Base-by-base conservation (phyloP, 1,284 basidiomycete species). In the Melampsora abietis-canadensis region DNA sequence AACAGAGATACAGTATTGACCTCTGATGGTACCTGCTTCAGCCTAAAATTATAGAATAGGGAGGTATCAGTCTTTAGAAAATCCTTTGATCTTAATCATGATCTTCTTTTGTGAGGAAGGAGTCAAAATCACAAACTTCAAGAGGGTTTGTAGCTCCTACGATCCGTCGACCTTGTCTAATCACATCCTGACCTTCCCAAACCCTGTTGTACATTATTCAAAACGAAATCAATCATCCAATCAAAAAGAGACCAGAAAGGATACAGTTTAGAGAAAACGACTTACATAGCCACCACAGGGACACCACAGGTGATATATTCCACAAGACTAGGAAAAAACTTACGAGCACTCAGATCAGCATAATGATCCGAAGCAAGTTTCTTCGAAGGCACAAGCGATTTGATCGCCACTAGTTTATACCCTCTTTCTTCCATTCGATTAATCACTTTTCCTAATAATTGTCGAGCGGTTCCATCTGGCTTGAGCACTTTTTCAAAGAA, bases 161-260 rank as follows among this genome's bases (percentile, higher is more conserved):
- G 46, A 81, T 79, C 75, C 79, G 77, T 31, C 80, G 78, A 54
- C 79, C 80, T 77, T 81, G 80, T 40, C 78, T 78, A 60, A 81
- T 81, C 60, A 80, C 78, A 68, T 81, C 80, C 77, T 81, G 80
- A 76, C 80, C 80, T 75, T 81, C 77, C 77, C 78, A 81, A 46
- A 81, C 80, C 77, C 51, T 54, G 12, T 51, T 19, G 3, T 24
- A n/a, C n/a, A n/a, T n/a, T n/a, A n/a, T 17, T 51, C 17, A 51
- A 51, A 5, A 54, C 4, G 6, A 21, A n/a, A 54, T 54, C 4
- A n/a, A 54, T 54, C 24, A 51, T 4, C 12, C 51, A n/a, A 27
- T 10, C 2, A n/a, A 54, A 19, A n/a, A 54, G 7, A n/a, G n/a
- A n/a, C n/a, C n/a, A n/a, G n/a, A n/a, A n/a, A n/a, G n/a, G n/a